Percentiles rank a stretch among this genome's conserved stretches.
Evolutionary conservation across 495 filamentous ascomycete species (phyloP).

Genomic region (Thermothielavioides terrestris): DNA sequence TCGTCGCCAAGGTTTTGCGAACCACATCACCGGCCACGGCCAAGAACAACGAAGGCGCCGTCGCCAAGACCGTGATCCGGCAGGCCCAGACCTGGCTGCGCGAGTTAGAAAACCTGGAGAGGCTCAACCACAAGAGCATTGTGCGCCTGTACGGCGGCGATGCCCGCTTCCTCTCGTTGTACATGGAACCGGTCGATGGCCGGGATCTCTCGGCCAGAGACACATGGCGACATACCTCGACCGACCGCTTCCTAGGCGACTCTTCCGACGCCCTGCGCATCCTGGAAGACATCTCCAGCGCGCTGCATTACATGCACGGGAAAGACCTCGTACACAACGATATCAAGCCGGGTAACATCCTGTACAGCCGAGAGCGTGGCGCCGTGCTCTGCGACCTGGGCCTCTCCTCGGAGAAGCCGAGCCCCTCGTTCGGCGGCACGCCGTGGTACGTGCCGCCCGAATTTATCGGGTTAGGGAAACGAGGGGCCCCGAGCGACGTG

Average conservation of each 20-base stretch:
- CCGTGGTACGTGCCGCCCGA: conserved; percentile 45
- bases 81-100: conserved; percentile 45
- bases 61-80: conserved; percentile 37
- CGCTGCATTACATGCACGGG: conserved; percentile 39
- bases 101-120: conserved; percentile 39
- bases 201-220: conserved; percentile 33
- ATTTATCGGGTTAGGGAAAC: conserved; percentile 39
- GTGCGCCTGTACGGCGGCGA: conserved; percentile 42
- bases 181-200: conserved; percentile 45
- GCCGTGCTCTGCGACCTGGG: conserved; percentile 45
- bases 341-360: conserved; percentile 45
- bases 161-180: conserved; percentile 40
- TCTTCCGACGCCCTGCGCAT: conserved; percentile 36
- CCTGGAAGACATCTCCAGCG: conserved; percentile 36
- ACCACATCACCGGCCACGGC: conserved; percentile 12
- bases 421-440: conserved; percentile 37
- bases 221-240: conserved; percentile 31
- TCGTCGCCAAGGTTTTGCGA: conserved; percentile 44
- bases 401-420: conserved; percentile 32
- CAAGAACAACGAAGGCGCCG: conserved; percentile 2
- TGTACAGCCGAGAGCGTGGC: conserved; percentile 43
- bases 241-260: conserved; percentile 34
- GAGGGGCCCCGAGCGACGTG: conserved; percentile 39
- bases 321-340: conserved; percentile 41
- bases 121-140: conserved; percentile 40